These are phyloP conservation scores for Panicum miliaceum DNA, from an alignment of 176 grass and related monocot genomes.

Conservation along the genomic window DNA sequence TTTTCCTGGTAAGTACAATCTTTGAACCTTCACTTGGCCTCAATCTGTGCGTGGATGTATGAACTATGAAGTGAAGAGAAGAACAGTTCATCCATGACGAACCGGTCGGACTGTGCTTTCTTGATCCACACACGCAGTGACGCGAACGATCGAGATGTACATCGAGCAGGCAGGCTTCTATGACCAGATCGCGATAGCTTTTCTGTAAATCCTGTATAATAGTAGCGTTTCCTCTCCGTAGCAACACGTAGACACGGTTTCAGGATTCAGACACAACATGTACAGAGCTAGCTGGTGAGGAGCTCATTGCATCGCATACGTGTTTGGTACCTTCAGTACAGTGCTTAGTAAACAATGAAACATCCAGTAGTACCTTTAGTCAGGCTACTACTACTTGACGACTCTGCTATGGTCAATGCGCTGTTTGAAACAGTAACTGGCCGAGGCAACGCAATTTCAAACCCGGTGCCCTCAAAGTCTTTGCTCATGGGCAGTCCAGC, in stretches of 20 bases:
- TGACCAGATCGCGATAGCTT: neutral
- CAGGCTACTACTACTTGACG: slow-evolving; percentile 48
- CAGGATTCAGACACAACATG: neutral
- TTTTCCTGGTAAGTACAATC: slow-evolving; percentile 41
- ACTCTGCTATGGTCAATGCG: slow-evolving; percentile 46
- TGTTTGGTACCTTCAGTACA: slow-evolving; percentile 1
- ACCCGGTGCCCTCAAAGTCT: slow-evolving; percentile 45
- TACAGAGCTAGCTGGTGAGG: neutral
- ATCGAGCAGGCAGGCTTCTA: neutral
- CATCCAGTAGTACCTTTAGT: slow-evolving; percentile 27
- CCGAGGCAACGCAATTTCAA: slow-evolving; percentile 19
- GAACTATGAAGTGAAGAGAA: neutral
- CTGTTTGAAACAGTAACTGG: slow-evolving; percentile 51
- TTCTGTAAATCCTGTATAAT: neutral
- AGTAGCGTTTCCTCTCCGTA: neutral
- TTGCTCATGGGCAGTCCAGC: slow-evolving; percentile 41
- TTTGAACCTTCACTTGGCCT: neutral
- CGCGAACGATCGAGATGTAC: neutral
- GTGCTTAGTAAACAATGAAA: slow-evolving; percentile 8
- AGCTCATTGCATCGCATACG: slow-evolving; percentile 25
- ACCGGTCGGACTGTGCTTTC: neutral
- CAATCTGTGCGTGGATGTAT: neutral
- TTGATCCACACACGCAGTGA: slow-evolving; percentile 2
- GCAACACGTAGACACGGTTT: slow-evolving; percentile 21
- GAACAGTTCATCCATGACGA: neutral